A percentile compares a stretch with the other conserved stretches of the same genome.
phyloP scores from a whole-genome alignment of 257 asterid species.

The Oldenlandia corymbosa region DNA sequence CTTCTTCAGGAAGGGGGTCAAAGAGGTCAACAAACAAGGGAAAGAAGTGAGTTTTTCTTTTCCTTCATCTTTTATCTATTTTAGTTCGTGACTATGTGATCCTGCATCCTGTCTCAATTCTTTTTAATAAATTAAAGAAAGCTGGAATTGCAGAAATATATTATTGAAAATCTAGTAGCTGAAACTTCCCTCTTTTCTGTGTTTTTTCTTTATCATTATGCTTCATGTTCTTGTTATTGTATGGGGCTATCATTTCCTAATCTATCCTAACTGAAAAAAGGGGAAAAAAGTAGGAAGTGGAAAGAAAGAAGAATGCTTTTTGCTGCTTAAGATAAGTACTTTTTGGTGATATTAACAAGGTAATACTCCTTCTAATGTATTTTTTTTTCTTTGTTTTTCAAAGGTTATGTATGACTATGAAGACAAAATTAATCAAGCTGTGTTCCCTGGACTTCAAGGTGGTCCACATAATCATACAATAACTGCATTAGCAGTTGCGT shows the following conservation, averaged over 20 bases:
- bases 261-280: no score
- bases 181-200: not conserved
- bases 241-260: no score
- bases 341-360: not conserved
- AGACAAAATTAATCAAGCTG: slow-evolving; percentile 95
- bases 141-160: not conserved
- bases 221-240: not conserved
- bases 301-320: not conserved
- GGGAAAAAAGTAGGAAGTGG: no score
- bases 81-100: not conserved
- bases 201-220: no score
- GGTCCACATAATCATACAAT: slow-evolving; percentile 99
- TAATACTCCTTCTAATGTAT: not conserved
- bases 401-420: slow-evolving; percentile 76
- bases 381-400: slow-evolving; percentile 1
- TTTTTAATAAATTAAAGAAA: not conserved
- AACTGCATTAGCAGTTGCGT: slow-evolving; percentile 89
- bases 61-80: not conserved
- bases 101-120: not conserved
- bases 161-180: not conserved
- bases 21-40: slow-evolving; percentile 84
- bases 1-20: slow-evolving; percentile 84
- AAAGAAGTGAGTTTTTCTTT: slow-evolving; percentile 59
- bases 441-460: slow-evolving; percentile 99
- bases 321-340: not conserved